Evolutionary conservation across 176 grass and related monocot species (phyloP), one percentile per base, ranked within the genome.

Genomic region (Oryza nivara): DNA sequence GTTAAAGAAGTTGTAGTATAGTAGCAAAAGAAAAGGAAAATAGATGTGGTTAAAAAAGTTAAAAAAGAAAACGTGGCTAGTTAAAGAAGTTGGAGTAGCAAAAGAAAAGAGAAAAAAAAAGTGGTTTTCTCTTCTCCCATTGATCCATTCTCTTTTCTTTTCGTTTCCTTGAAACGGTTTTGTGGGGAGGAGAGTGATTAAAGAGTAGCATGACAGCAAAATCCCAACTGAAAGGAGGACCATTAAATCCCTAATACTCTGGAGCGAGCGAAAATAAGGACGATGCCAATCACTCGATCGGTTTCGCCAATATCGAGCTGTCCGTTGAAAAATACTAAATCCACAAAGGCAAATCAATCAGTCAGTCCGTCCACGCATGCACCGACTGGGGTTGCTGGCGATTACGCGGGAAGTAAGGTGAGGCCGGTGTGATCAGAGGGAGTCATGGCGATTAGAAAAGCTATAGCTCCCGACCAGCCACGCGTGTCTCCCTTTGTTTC

Each of bases 181-280:
- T 58, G 19, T 30, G 71, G 70, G 23, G 10, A 40, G 1, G 64
- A 22, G 40, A 85, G 13, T 46, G 75, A 38, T 47, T 63, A 75
- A 85, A 80, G 64, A 11, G n/a, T 51, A 36, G 75, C 47, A 70
- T 41, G 82, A 80, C 87, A 89, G 82, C 82, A 80, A 89, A 84
- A 43, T 36, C 19, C 64, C 64, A 89, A 74, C 82, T n/a, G 60
- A 61, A 75, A 64, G 40, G 1, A 41, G 36, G 35, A 11, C 28
- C 26, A 58, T 58, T 58, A 58, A 58, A 2, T 71, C 85, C 82
- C 82, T 70, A 77, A 72, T 72, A 85, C 82, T 71, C 75, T 76
- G 77, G 77, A 85, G 82, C 63, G 76, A 65, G 76, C 52, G 40
- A 23, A 69, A 51, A 40, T 11, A 35, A 49, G 58, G 22, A 72